Evolutionary conservation across 2,329 filamentous ascomycete species (phyloP), one percentile per base, ranked within the genome.

Genomic region (Onygenales sp.): DNA sequence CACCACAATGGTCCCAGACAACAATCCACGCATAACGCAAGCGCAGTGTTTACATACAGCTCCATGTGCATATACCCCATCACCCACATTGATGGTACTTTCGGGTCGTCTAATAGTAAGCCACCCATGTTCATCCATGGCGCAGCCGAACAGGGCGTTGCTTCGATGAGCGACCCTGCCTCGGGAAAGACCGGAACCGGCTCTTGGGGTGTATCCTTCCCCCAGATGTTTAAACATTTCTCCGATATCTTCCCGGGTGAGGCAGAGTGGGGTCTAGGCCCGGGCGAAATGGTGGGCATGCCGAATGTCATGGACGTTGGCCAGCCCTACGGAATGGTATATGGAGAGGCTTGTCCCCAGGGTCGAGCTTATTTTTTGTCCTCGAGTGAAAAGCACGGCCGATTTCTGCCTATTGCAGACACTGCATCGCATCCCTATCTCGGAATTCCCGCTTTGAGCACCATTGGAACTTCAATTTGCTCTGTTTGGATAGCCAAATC

Each of bases 261-360:
- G 55, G 74, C 83, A 14, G 84, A 85, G 36, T 95, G 86, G 69
- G 92, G 92, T 2, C 68, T 91, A 49, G 89, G 87, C 3, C 76
- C 88, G 35, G 90, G 89, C 5, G 84, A 89, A 42, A 66, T 84
- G 50, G 83, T 89, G 8, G 89, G 86, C 13, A 74, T 84, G 27
- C 87, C 88, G 1, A 96, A 96, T 63, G 81, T 87, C 38, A 91
- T 96, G 86, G 91, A 95, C 65, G 81, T 95, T 38, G 95, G 90
- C 64, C 87, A 92, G 62, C 80, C 82, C 7, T 91, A 87, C 65
- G 92, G 92, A 7, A 81, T 92, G 72, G 73, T 95, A 7, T 85
- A 88, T 52, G 92, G 90, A 2, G 89, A 95, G 72, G 91, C 89
- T 2, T 89, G 86, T 53, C 90, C 90, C 0, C 87, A 88, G 48